phyloP scores from a whole-genome alignment of 2,329 filamentous ascomycete species.

The Xylaria sp. region DNA sequence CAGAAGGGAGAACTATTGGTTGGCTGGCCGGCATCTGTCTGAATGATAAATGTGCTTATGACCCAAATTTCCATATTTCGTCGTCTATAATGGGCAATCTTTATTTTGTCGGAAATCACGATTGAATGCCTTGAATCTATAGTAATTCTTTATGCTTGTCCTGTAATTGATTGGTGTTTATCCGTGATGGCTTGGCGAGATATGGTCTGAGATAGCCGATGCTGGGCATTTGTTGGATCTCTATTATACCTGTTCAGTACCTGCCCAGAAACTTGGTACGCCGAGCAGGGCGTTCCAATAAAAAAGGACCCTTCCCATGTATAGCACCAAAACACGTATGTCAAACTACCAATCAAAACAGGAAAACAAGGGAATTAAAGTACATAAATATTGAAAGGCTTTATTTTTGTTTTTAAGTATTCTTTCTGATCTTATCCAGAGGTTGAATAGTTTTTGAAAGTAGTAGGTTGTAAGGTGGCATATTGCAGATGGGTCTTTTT shows the following conservation, averaged over 20 bases:
- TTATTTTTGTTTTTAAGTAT: too few species aligned
- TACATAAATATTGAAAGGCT: too few species aligned
- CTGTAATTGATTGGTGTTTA: neutral
- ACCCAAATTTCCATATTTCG: slow-evolving; percentile 10
- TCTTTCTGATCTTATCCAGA: too few species aligned
- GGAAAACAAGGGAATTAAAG: too few species aligned
- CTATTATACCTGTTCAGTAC: neutral
- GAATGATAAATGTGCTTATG: slow-evolving; percentile 28
- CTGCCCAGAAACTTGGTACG: neutral
- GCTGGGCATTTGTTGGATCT: slow-evolving; percentile 21
- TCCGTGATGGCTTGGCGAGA: neutral
- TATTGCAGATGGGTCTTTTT: neutral
- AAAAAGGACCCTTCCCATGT: too few species aligned
- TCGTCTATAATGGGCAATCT: neutral
- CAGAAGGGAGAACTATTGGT: neutral
- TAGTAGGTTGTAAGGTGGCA: too few species aligned
- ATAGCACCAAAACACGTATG: too few species aligned
- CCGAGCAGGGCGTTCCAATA: too few species aligned
- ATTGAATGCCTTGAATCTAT: neutral
- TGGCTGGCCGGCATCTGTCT: neutral
- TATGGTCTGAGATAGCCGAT: slow-evolving; percentile 21
- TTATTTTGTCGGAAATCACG: neutral
- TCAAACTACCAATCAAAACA: too few species aligned
- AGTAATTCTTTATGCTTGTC: neutral
- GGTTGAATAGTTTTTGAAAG: too few species aligned